Conservation (phyloP, 345 rosid genomes). For the Moringa oleifera region DNA sequence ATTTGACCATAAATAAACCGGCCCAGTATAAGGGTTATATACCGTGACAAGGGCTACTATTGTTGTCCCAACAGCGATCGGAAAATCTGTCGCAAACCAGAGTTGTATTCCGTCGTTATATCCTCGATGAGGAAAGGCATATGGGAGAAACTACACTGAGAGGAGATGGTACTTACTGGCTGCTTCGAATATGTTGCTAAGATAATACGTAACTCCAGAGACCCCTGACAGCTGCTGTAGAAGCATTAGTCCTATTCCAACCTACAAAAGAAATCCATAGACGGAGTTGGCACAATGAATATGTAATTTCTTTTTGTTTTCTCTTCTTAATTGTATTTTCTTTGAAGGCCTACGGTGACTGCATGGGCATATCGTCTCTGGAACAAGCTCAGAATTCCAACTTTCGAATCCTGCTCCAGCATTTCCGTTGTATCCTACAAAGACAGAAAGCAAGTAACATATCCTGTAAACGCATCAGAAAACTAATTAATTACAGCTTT, state of each 20-base stretch:
- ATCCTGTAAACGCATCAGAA: too few species aligned
- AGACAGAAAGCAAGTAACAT: too few species aligned
- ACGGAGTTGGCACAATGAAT: too few species aligned
- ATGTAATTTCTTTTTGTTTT: too few species aligned
- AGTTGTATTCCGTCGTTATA: neutral
- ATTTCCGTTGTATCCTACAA: too few species aligned
- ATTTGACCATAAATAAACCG: too few species aligned
- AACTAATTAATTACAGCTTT: too few species aligned
- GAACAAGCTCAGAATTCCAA: conserved; percentile 21
- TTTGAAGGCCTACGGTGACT: conserved; percentile 23
- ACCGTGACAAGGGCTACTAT: conserved; percentile 37
- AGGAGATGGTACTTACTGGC: conserved; percentile 28
- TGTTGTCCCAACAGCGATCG: conserved; percentile 35
- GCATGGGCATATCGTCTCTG: conserved; percentile 25
- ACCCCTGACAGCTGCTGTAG: conserved; percentile 42
- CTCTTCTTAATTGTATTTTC: too few species aligned
- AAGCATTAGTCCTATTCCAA: conserved; percentile 48
- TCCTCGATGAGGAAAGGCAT: too few species aligned
- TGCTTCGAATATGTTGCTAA: conserved; percentile 40
- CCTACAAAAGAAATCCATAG: too few species aligned
- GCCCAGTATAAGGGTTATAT: neutral
- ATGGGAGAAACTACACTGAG: neutral
- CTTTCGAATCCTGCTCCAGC: conserved; percentile 15
- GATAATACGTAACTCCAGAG: conserved; percentile 34
- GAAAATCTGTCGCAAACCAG: conserved; percentile 13